phyloP scores from a whole-genome alignment of 345 rosid species.

The Trapa incisa region DNA sequence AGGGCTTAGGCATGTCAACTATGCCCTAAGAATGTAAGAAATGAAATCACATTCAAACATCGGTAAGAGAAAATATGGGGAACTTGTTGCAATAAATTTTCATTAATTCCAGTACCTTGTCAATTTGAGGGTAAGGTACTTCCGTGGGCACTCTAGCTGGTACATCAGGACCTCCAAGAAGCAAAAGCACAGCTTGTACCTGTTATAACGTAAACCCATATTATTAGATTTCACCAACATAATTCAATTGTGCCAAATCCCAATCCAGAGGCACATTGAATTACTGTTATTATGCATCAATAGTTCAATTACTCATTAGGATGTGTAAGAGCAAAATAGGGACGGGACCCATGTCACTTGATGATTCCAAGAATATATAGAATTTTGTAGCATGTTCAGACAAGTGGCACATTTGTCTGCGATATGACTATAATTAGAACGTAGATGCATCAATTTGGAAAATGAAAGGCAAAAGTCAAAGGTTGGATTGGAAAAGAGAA shows the following conservation, averaged over 20 bases:
- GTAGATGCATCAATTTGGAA: neutral
- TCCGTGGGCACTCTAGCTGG: constrained; percentile 47
- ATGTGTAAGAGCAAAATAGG: neutral
- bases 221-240: neutral
- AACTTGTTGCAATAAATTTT: neutral
- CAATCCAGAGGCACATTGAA: neutral
- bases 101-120: neutral
- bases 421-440: neutral
- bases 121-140: constrained; percentile 19
- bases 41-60: neutral
- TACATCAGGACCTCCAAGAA: constrained; percentile 36
- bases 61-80: neutral
- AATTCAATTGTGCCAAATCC: neutral
- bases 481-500: neutral
- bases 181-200: constrained; percentile 4
- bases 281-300: neutral
- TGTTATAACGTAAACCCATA: neutral
- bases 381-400: neutral
- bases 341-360: neutral
- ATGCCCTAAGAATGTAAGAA: constrained; percentile 21
- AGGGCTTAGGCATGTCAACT: constrained; percentile 32
- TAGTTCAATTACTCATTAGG: neutral
- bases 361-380: neutral
- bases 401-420: neutral
- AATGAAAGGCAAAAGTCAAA: neutral